These are phyloP conservation scores for Cokeromyces recurvatus DNA, from an alignment of 371 early-diverging fungal species.

Conservation along the genomic window DNA sequence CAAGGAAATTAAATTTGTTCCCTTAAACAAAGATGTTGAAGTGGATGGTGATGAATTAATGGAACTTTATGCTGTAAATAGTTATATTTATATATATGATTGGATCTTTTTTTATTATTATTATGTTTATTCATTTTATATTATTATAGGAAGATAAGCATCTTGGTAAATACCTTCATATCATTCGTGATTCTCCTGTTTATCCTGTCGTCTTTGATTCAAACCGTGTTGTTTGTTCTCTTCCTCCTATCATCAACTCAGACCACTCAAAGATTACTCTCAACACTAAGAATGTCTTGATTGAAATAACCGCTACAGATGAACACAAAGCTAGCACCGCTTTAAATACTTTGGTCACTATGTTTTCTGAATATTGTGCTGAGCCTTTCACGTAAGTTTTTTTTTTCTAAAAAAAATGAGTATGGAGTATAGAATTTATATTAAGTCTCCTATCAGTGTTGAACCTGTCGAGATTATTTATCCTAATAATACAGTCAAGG, in stretches of 20 bases:
- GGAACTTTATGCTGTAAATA: slow-evolving; percentile 75
- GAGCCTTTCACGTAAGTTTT: slow-evolving; percentile 81
- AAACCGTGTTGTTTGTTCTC: slow-evolving; percentile 83
- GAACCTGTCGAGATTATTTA: slow-evolving; percentile 92
- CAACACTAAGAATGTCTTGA: slow-evolving; percentile 96
- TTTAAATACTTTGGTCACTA: slow-evolving; percentile 89
- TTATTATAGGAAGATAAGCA: slow-evolving; percentile 63
- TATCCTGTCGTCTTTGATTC: slow-evolving; percentile 93
- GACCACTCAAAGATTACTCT: slow-evolving; percentile 97
- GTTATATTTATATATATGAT: too few relatives aligned
- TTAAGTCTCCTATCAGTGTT: too few relatives aligned
- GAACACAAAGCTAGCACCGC: slow-evolving; percentile 92
- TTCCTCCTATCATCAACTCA: slow-evolving; percentile 99
- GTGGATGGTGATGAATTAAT: slow-evolving; percentile 91
- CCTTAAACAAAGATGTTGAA: slow-evolving; percentile 87
- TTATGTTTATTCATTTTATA: background rate
- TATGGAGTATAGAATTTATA: background rate
- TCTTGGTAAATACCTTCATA: slow-evolving; percentile 88
- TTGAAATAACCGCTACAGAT: slow-evolving; percentile 99
- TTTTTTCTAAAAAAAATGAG: background rate
- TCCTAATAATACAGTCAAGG: slow-evolving; percentile 67
- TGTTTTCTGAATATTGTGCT: slow-evolving; percentile 92
- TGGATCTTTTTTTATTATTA: too few relatives aligned
- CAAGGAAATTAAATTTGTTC: slow-evolving; percentile 89
- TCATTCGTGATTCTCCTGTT: slow-evolving; percentile 88